Base-by-base conservation (phyloP, 441 rosid species). In the Brassica balearica region DNA sequence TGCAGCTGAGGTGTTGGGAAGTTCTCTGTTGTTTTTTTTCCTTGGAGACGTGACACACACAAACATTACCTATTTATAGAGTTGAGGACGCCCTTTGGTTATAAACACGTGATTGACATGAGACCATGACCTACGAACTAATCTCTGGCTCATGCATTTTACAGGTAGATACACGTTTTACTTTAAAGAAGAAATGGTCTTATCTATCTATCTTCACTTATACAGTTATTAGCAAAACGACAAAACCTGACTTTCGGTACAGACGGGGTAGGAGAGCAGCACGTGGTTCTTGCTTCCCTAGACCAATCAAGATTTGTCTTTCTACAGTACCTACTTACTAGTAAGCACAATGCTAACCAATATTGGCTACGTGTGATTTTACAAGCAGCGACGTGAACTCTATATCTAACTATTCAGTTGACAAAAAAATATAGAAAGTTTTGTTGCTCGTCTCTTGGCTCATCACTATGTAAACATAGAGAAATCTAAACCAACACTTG, bases 231-330 rank as follows among this genome's bases (percentile, higher is more conserved):
- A 70, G 76, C 73, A 65, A 80, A 70, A 74, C 64, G 72, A 68
- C 76, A 80, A 74, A 80, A 74, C 76, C 79, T 74, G 68, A 74
- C 79, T 80, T 74, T 80, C 79, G 68, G 79, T 78, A 8, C 71
- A 55, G 36, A 17, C 14, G 15, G n/a, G 74, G 48, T 78, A 74
- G 68, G 67, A 80, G 34, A 74, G 38, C 41, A 80, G 64, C 79
- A 80, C 82, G 76, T 80, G 82, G 34, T 64, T 80, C 79, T 74
- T 80, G 82, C 34, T 20, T 58, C 72, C 46, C 60, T 56, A 14
- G 10, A 74, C 82, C 79, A 80, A 64, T 64, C 71, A 55, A 69
- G 63, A 69, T 23, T 25, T 48, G 32, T 68, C 34, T 73, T 67
- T 68, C 34, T 73, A 60, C 68, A 15, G 3, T 25, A 23, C 71